phyloP scores from a whole-genome alignment of 805 yeast genomes.

The Kuraishia piskuri region DNA sequence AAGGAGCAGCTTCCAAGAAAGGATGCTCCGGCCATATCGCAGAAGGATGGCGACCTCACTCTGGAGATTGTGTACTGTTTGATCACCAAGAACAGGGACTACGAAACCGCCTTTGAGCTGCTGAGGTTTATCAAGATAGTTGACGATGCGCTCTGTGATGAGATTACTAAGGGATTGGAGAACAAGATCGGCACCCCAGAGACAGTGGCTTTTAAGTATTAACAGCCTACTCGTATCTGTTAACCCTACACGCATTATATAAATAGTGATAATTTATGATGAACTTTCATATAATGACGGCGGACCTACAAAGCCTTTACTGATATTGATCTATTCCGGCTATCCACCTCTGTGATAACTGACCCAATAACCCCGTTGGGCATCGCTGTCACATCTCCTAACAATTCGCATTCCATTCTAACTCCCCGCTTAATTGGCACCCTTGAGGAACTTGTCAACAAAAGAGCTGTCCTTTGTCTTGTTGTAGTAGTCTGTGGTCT shows the following conservation, averaged over 20 bases:
- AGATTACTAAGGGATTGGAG: constrained; percentile 23
- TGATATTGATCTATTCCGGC: too few relatives aligned
- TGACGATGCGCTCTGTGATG: constrained; percentile 26
- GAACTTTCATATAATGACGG: too few relatives aligned
- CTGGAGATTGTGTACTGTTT: constrained; percentile 34
- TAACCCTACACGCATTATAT: too few relatives aligned
- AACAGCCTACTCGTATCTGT: too few relatives aligned
- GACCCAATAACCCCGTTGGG: too few relatives aligned
- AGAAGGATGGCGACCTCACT: constrained; percentile 31
- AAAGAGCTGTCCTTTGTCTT: constrained; percentile 52
- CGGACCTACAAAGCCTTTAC: too few relatives aligned
- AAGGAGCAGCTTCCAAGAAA: constrained; percentile 1
- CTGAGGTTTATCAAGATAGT: constrained; percentile 44
- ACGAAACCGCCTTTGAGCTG: constrained; percentile 48
- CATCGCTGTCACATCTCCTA: too few relatives aligned
- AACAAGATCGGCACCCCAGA: neutral
- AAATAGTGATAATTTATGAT: too few relatives aligned
- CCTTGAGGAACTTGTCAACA: constrained; percentile 66
- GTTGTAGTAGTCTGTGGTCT: constrained; percentile 50
- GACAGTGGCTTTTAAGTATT: neutral
- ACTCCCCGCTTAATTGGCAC: constrained; percentile 29
- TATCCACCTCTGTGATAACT: too few relatives aligned
- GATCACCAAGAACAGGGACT: constrained; percentile 25
- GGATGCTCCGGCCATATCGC: constrained; percentile 7
- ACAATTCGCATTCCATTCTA: too few relatives aligned